Conservation (phyloP, 78 protist genomes). For the slime mould (Dictyostelium discoideum) region dicty_2.7 NC_007089.4:1486001-1486500, state of each 20-base stretch:
- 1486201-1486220: constrained; percentile 69
- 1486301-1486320: constrained; percentile 51
- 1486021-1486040: constrained; percentile 50
- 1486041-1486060: constrained; percentile 79
- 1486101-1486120: constrained; percentile 91
- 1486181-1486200: constrained; percentile 66
- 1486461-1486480: neutral
- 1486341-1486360: constrained; percentile 70
- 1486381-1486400: constrained; percentile 50
- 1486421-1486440: constrained; percentile 92
- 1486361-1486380: constrained; percentile 76
- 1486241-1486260: constrained; percentile 68
- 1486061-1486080: constrained; percentile 85
- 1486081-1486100: constrained; percentile 87
- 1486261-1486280: constrained; percentile 75
- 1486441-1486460: constrained; percentile 41
- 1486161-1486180: constrained; percentile 74
- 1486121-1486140: constrained; percentile 86
- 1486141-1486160: constrained; percentile 64
- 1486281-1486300: constrained; percentile 32
- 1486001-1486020: constrained; percentile 69
- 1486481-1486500: neutral
- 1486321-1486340: constrained; percentile 55
- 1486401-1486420: constrained; percentile 84
- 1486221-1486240: constrained; percentile 80